Conservation (phyloP, 257 asterid species). For the Solanum corneliomulleri region DNA sequence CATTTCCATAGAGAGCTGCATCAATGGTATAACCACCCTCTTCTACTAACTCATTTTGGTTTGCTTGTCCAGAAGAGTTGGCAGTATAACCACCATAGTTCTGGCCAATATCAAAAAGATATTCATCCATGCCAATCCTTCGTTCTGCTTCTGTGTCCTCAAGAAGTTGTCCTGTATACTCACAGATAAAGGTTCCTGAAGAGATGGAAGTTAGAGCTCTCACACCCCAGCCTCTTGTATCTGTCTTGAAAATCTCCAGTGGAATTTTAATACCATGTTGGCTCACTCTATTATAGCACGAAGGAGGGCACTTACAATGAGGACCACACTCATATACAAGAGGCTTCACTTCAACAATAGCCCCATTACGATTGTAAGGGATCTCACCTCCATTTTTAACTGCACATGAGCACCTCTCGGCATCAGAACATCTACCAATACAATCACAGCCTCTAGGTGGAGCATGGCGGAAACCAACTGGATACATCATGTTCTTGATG, state of each 20-base stretch:
- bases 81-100: slow-evolving; percentile 23
- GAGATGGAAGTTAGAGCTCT: slow-evolving; percentile 59
- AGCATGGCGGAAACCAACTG: slow-evolving; percentile 26
- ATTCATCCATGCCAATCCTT: slow-evolving; percentile 65
- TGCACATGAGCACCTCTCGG: slow-evolving; percentile 50
- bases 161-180: slow-evolving; percentile 81
- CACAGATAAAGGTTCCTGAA: slow-evolving; percentile 88
- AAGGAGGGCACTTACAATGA: slow-evolving; percentile 65
- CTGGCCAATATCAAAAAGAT: slow-evolving; percentile 83
- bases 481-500: slow-evolving; percentile 47
- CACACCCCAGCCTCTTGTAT: slow-evolving; percentile 87
- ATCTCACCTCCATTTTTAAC: slow-evolving; percentile 57
- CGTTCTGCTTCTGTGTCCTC: slow-evolving; percentile 78
- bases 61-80: slow-evolving; percentile 18
- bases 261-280: slow-evolving; percentile 56
- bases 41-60: slow-evolving; percentile 15
- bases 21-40: slow-evolving; percentile 69
- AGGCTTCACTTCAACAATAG: slow-evolving; percentile 56
- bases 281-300: slow-evolving; percentile 73
- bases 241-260: slow-evolving; percentile 80
- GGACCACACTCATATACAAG: slow-evolving; percentile 89
- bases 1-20: slow-evolving; percentile 50
- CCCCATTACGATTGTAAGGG: slow-evolving; percentile 70
- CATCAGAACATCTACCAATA: slow-evolving; percentile 44
- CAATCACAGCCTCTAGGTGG: slow-evolving; percentile 69